A percentile compares a stretch with the other conserved stretches of the same genome.
phyloP scores from a whole-genome alignment of 306 rosid species.

The Vigna hirtella region DNA sequence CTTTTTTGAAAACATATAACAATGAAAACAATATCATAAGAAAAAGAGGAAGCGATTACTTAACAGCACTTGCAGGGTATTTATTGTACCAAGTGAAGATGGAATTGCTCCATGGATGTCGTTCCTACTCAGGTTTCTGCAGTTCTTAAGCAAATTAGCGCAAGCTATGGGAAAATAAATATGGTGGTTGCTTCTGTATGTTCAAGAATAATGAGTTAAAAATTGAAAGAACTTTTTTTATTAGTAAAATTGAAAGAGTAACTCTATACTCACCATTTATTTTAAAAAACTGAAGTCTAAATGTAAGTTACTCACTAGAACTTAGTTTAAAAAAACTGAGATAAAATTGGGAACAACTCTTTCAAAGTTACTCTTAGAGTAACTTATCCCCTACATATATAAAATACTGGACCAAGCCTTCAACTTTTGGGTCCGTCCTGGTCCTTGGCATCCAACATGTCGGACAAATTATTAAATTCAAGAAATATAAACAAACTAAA shows the following conservation, averaged over 20 bases:
- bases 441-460: background rate
- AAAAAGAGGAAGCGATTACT: slow-evolving; percentile 44
- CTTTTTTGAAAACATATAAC: background rate
- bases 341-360: too few species aligned
- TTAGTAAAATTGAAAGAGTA: too few species aligned
- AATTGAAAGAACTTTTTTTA: too few species aligned
- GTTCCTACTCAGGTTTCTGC: slow-evolving; percentile 80
- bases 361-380: too few species aligned
- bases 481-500: background rate
- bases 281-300: too few species aligned
- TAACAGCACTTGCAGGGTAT: slow-evolving; percentile 63
- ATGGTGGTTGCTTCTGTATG: slow-evolving; percentile 12
- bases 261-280: too few species aligned
- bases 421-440: background rate
- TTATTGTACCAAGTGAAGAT: slow-evolving; percentile 59
- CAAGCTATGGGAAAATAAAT: slow-evolving; percentile 29
- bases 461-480: background rate
- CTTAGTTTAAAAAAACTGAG: too few species aligned
- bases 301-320: too few species aligned
- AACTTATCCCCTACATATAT: too few species aligned
- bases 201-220: slow-evolving; percentile 3
- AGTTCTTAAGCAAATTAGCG: slow-evolving; percentile 30
- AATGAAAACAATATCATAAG: background rate
- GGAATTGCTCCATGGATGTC: slow-evolving; percentile 70
- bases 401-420: background rate